Evolutionary conservation across 306 rosid genomes (phyloP).

Genomic region (Glycine soja): DNA sequence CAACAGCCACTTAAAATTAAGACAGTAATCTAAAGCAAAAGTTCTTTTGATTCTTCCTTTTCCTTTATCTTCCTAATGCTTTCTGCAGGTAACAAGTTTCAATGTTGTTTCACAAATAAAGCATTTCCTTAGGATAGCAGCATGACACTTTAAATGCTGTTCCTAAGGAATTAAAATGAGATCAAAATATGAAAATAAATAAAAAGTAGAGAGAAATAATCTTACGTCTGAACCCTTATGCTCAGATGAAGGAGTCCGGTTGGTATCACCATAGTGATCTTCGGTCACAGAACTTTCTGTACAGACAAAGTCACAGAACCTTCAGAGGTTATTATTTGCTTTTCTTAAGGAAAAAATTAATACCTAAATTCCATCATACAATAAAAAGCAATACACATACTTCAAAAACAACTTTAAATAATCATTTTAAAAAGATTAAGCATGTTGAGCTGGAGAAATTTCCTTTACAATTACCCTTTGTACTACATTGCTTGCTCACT

Average conservation of each 20-base stretch:
- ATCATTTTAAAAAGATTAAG: slow-evolving; percentile 19
- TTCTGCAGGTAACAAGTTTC: no score
- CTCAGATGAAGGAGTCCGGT: background rate
- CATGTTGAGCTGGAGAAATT: slow-evolving; percentile 1
- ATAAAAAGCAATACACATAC: background rate
- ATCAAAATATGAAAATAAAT: no score
- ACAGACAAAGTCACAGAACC: slow-evolving; percentile 45
- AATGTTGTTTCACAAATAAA: no score
- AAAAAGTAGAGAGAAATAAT: no score
- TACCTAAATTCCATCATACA: background rate
- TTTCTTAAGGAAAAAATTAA: slow-evolving; percentile 25
- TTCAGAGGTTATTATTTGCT: slow-evolving; percentile 27
- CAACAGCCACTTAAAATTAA: no score
- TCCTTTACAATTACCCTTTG: background rate
- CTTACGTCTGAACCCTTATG: no score
- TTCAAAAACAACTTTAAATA: slow-evolving; percentile 16
- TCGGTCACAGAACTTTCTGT: slow-evolving; percentile 70
- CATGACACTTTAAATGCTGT: no score
- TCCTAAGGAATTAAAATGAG: no score
- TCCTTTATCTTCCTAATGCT: no score
- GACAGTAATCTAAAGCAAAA: no score
- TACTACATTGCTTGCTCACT: background rate
- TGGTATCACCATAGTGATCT: slow-evolving; percentile 52
- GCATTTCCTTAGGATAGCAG: no score
- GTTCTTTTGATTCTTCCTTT: no score